phyloP scores from a whole-genome alignment of 2,329 filamentous ascomycete genomes.

The Colletotrichum eleusines region DNA sequence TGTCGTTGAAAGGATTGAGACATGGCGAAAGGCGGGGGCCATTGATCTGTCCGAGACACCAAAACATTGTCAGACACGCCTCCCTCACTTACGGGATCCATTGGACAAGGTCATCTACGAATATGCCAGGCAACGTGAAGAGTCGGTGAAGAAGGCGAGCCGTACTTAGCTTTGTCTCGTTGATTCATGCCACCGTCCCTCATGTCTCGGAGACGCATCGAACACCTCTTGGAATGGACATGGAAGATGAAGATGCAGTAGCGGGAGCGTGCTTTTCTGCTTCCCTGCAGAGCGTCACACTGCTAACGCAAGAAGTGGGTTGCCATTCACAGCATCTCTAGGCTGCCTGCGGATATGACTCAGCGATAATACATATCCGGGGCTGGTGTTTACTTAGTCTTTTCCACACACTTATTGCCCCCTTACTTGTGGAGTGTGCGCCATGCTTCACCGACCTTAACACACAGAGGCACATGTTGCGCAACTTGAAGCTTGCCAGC shows the following conservation, averaged over 20 bases:
- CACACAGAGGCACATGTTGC: conserved; percentile 28
- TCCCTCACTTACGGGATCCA: conserved; percentile 13
- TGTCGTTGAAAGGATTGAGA: conserved; percentile 30
- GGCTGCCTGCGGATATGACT: conserved; percentile 34
- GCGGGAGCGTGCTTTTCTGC: conserved; percentile 36
- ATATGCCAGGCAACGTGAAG: conserved; percentile 37
- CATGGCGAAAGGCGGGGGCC: not conserved
- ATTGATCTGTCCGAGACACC: conserved; percentile 22
- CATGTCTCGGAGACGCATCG: conserved; percentile 41
- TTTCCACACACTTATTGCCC: not conserved
- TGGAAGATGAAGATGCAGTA: conserved; percentile 40
- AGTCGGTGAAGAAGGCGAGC: conserved; percentile 42
- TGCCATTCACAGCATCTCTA: conserved; percentile 36
- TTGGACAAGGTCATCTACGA: conserved; percentile 38
- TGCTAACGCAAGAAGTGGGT: conserved; percentile 29
- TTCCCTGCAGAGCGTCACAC: conserved; percentile 41
- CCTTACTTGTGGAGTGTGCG: conserved; percentile 33
- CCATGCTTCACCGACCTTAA: conserved; percentile 34
- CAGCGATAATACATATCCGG: conserved; percentile 8
- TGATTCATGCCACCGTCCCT: conserved; percentile 28
- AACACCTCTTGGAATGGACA: conserved; percentile 38
- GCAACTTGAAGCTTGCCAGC: conserved; percentile 24
- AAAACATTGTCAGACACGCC: conserved; percentile 25
- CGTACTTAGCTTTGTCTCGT: conserved; percentile 18
- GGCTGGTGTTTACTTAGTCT: not conserved